Conservation (phyloP, 176 grass and related monocot genomes). For the Cenchrus fungigraminus region DNA sequence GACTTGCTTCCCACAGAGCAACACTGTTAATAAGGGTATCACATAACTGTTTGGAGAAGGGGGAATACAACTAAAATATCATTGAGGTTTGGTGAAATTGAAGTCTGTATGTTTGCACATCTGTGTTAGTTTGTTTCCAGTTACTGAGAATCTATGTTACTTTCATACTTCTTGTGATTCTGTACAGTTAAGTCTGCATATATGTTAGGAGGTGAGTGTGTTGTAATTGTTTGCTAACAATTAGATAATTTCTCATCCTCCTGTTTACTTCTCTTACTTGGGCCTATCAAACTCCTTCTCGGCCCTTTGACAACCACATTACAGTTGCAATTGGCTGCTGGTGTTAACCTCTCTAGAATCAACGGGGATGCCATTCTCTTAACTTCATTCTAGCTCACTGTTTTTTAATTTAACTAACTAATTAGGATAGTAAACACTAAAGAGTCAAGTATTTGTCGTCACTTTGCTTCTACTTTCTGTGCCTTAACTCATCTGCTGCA, state of each 20-base stretch:
- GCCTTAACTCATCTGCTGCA: slow-evolving; percentile 13
- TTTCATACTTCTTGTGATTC: background rate
- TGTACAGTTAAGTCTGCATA: background rate
- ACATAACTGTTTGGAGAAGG: background rate
- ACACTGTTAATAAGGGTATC: background rate
- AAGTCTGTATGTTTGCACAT: background rate
- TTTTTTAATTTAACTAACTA: background rate
- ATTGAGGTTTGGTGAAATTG: background rate
- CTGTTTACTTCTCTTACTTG: slow-evolving; percentile 8
- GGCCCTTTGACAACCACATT: background rate
- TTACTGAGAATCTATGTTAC: slow-evolving; percentile 4
- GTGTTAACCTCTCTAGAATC: slow-evolving; percentile 2
- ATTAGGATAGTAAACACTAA: slow-evolving; percentile 1
- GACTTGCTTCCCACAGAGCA: background rate
- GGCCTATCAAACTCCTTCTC: background rate
- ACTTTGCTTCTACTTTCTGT: slow-evolving; percentile 20
- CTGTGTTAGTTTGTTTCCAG: background rate
- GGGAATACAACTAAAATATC: background rate
- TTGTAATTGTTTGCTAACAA: background rate
- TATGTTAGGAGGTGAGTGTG: background rate
- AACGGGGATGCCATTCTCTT: slow-evolving; percentile 18
- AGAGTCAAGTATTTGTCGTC: background rate
- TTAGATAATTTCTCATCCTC: background rate
- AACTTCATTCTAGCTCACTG: background rate
- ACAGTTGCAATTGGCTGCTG: background rate